Evolutionary conservation across 2,329 filamentous ascomycete genomes (phyloP), one percentile per base, ranked within the genome.

Genomic region (Fusarium sterilihyphosum): DNA sequence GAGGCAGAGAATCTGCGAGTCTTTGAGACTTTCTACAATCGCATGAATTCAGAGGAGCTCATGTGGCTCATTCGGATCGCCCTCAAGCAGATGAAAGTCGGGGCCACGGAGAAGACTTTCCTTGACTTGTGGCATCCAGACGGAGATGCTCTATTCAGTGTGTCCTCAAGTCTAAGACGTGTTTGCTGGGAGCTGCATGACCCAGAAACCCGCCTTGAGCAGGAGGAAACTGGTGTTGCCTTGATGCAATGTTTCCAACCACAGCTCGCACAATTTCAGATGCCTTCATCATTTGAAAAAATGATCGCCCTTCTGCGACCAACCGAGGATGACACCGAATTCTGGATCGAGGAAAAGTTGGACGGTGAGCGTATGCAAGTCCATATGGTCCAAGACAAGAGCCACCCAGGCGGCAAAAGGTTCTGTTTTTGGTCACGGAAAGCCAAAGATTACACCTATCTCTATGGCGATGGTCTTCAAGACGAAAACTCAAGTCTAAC

Each of bases 321-420:
- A 0, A 92, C 90, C 0, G 89, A 92, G 31, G 91, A 94, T 0
- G 92, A 97, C 60, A 86, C 88, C 1, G 90, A 93, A 14, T 99
- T 97, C 79, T 98, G 95, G 95, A 96, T 98, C 54, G 96, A 99
- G 82, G 96, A 99, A 84, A 99, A 99, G 82, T 86, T 99, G 14
- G 96, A 99, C 76, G 96, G 96, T 3, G 96, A 99, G 83, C 90
- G 96, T 33, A 98, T 99, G 92, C 96, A 99, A 82, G 88, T 99
- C 80, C 96, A 99, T 82, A 95, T 98, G 93, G 83, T 90, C 18
- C 87, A 93, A 65, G 94, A 98, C 74, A 85, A 90, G 8, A 83
- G 82, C 2, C 84, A 91, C 2, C 88, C 90, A 0, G 94, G 95
- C 2, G 94, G 94, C 0, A 91, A 87, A 64, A 87, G 86, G 26